Percentiles rank a stretch among this genome's conserved stretches.
phyloP scores from a whole-genome alignment of 2,329 filamentous ascomycete genomes.

The Microsporum audouinii region DNA sequence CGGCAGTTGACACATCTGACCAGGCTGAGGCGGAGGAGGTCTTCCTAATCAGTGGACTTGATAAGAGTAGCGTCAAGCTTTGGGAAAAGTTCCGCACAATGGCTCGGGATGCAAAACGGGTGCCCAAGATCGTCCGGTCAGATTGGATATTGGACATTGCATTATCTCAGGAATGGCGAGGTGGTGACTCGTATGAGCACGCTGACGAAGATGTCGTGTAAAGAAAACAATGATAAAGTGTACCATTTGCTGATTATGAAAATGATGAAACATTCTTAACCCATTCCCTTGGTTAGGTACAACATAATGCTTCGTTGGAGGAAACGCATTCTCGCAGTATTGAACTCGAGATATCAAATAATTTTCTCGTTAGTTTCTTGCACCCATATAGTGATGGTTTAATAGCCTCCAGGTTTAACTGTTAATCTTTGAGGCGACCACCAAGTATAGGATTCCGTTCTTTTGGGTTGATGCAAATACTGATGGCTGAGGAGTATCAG shows the following conservation, averaged over 20 bases:
- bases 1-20: slow-evolving; percentile 24
- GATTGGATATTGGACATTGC: slow-evolving; percentile 88
- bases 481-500: not conserved
- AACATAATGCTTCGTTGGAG: not conserved
- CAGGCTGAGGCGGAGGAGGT: slow-evolving; percentile 53
- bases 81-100: slow-evolving; percentile 74
- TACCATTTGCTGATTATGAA: not conserved
- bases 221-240: not conserved
- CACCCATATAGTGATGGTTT: not conserved
- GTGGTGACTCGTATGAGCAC: slow-evolving; percentile 49
- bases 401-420: not conserved
- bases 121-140: slow-evolving; percentile 65
- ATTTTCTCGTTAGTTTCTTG: not conserved
- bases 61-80: slow-evolving; percentile 55
- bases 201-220: slow-evolving; percentile 21
- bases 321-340: not conserved
- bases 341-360: not conserved
- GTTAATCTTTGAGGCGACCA: too few species aligned
- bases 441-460: not conserved
- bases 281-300: not conserved
- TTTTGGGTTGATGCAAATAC: not conserved
- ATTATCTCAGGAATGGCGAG: slow-evolving; percentile 73
- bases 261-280: not conserved
- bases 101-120: slow-evolving; percentile 65
- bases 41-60: slow-evolving; percentile 66